Evolutionary conservation across 306 rosid genomes (phyloP).

Genomic region (Lotus japonicus): DNA sequence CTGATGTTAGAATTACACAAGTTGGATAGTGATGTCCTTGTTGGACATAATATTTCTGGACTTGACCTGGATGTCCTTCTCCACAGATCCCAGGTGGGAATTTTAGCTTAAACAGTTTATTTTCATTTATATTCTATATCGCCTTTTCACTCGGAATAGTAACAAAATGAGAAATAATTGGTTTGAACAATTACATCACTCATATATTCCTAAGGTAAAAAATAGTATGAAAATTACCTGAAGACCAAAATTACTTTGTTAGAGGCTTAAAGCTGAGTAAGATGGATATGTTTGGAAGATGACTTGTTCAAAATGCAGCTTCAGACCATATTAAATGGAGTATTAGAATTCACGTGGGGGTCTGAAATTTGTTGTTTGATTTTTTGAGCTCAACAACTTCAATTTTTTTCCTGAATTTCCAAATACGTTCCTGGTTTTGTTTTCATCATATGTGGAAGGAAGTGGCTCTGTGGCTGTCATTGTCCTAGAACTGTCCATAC

Average conservation of each 20-base stretch:
- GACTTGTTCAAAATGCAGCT: conserved; percentile 5
- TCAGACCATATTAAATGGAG: not conserved
- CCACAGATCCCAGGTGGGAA: conserved; percentile 83
- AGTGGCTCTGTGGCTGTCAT: not conserved
- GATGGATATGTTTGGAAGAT: conserved; percentile 6
- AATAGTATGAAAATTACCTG: conserved; percentile 3
- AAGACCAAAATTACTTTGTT: not conserved
- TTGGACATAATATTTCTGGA: conserved; percentile 96
- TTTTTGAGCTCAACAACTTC: not conserved
- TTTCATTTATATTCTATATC: conserved; percentile 4
- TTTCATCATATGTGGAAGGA: not conserved
- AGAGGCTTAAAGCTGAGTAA: not conserved
- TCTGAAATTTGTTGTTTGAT: conserved; percentile 1
- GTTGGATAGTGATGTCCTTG: conserved; percentile 84
- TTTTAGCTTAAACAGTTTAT: not conserved
- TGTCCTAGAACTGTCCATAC: not conserved
- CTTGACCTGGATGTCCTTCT: conserved; percentile 92
- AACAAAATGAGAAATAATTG: not conserved
- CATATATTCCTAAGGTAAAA: not conserved
- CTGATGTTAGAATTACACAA: conserved; percentile 76
- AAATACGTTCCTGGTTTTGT: not conserved
- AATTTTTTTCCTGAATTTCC: conserved; percentile 2
- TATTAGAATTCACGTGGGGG: not conserved
- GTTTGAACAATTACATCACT: conserved; percentile 7
- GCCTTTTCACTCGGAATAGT: not conserved